Evolutionary conservation across 192 early-diverging fungal species (phyloP).

Genomic region (Geranomyces variabilis): DNA sequence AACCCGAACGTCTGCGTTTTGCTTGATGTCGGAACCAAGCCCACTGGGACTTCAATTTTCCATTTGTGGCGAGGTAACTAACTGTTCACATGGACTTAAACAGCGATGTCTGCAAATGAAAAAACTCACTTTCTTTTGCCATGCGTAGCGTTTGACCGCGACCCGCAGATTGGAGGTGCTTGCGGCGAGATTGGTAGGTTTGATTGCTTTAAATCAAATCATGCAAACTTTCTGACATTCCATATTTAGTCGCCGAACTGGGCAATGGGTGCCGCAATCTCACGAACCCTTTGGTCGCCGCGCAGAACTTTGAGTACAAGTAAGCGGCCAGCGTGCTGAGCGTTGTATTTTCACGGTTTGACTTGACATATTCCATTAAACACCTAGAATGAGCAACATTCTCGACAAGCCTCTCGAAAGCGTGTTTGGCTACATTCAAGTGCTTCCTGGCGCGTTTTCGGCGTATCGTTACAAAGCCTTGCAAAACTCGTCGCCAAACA

Average conservation of each 20-base stretch:
- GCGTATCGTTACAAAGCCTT: slow-evolving; percentile 80
- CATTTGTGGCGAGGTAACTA: slow-evolving; percentile 62
- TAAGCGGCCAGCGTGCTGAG: slow-evolving; percentile 13
- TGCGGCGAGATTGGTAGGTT: slow-evolving; percentile 74
- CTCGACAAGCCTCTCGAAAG: slow-evolving; percentile 86
- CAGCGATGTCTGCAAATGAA: too few relatives aligned
- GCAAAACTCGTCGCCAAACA: slow-evolving; percentile 67
- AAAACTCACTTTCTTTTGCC: too few relatives aligned
- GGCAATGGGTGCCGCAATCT: slow-evolving; percentile 63
- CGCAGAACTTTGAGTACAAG: slow-evolving; percentile 89
- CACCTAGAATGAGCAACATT: slow-evolving; percentile 78
- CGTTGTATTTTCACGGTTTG: neutral
- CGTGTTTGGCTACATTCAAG: slow-evolving; percentile 86
- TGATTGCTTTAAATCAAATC: slow-evolving; percentile 38
- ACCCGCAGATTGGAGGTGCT: slow-evolving; percentile 73
- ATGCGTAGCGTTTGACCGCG: slow-evolving; percentile 71
- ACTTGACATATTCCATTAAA: neutral
- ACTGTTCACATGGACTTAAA: too few relatives aligned
- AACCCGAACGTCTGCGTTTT: slow-evolving; percentile 54
- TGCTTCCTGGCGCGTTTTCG: slow-evolving; percentile 86
- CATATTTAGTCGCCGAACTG: slow-evolving; percentile 44
- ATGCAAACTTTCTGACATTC: neutral
- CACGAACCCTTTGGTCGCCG: slow-evolving; percentile 72
- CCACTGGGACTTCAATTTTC: slow-evolving; percentile 68
- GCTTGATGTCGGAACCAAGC: slow-evolving; percentile 76